A percentile compares a stretch with the other conserved stretches of the same genome.
Evolutionary conservation across 306 rosid species (phyloP).

Genomic region (Quercus engelmannii): DNA sequence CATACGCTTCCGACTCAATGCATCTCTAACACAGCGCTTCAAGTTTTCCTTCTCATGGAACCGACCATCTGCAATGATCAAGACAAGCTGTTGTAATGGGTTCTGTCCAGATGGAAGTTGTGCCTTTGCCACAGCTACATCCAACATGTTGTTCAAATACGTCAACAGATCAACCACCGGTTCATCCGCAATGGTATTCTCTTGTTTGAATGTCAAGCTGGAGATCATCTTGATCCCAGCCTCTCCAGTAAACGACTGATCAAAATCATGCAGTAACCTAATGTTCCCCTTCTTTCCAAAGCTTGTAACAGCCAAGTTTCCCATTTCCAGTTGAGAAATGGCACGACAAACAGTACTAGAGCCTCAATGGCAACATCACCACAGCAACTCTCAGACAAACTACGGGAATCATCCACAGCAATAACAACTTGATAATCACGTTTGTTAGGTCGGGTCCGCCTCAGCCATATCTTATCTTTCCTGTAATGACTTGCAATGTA

Average conservation of each 20-base stretch:
- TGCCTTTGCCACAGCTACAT: slow-evolving; percentile 60
- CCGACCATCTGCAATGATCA: slow-evolving; percentile 49
- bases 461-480: slow-evolving; percentile 89
- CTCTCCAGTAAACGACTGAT: too few species aligned
- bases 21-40: slow-evolving; percentile 57
- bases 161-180: slow-evolving; percentile 77
- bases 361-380: too few species aligned
- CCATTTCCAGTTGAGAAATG: too few species aligned
- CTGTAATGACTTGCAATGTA: slow-evolving; percentile 71
- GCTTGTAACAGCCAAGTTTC: too few species aligned
- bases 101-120: slow-evolving; percentile 75
- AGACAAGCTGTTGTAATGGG: slow-evolving; percentile 81
- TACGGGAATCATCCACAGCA: slow-evolving; percentile 86
- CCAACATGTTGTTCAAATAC: slow-evolving; percentile 36
- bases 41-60: slow-evolving; percentile 57
- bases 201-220: slow-evolving; percentile 78
- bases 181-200: slow-evolving; percentile 68
- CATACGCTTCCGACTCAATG: slow-evolving; percentile 58
- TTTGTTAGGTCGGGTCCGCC: slow-evolving; percentile 86
- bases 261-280: too few species aligned
- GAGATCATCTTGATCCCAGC: slow-evolving; percentile 64
- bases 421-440: slow-evolving; percentile 92
- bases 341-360: too few species aligned
- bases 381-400: slow-evolving; percentile 77
- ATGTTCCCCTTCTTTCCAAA: too few species aligned